phyloP scores from a whole-genome alignment of 139 green algal genomes.

The Coelastrella sp. region DNA sequence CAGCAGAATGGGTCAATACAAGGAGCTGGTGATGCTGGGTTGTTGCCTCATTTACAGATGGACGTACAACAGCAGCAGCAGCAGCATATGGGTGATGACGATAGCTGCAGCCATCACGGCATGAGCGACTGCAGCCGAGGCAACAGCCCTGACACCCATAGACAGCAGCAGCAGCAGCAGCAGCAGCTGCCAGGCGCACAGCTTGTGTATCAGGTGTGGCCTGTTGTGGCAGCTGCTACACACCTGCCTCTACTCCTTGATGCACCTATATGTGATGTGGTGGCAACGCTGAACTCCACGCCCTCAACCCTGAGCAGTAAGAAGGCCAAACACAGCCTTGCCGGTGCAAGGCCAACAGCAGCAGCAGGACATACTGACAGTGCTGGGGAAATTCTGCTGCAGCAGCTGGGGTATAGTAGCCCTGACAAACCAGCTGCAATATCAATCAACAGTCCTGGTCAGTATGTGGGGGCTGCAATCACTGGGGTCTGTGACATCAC shows the following conservation, averaged over 20 bases:
- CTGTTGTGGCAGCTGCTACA: not conserved
- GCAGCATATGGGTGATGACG: too few relatives aligned
- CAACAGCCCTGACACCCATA: slow-evolving; percentile 14
- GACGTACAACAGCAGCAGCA: too few relatives aligned
- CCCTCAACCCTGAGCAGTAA: too few relatives aligned
- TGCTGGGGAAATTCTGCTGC: not conserved
- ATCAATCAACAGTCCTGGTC: too few relatives aligned
- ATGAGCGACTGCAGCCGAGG: slow-evolving; percentile 24
- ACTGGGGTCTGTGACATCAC: too few relatives aligned
- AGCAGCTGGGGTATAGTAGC: not conserved
- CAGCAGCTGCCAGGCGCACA: not conserved
- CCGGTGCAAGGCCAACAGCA: not conserved
- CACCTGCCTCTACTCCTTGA: not conserved
- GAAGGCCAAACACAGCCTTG: not conserved
- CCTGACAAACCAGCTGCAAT: too few relatives aligned
- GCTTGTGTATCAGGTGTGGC: slow-evolving; percentile 27
- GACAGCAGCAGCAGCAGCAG: slow-evolving; percentile 24
- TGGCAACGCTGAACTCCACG: too few relatives aligned
- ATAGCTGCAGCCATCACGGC: not conserved
- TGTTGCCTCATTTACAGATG: too few relatives aligned
- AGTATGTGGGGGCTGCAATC: too few relatives aligned
- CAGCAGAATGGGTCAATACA: too few relatives aligned
- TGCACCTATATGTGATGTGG: too few relatives aligned
- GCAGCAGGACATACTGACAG: not conserved
- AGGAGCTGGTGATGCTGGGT: too few relatives aligned